Base-by-base conservation (phyloP, 148 eudicot genomes). In the Rhododendron simsii region DNA sequence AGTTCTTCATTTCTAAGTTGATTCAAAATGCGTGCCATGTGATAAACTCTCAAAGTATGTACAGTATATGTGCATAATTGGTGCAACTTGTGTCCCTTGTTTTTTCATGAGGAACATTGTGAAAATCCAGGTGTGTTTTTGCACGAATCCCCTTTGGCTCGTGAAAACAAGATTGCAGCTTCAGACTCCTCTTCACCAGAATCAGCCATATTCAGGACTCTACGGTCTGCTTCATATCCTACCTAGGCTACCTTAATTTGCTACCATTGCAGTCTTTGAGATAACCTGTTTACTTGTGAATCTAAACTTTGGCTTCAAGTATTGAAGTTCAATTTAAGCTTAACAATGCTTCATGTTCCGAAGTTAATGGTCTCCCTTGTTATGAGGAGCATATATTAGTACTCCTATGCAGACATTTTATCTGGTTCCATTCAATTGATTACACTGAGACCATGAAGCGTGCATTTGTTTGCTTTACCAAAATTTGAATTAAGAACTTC, bases 161-260 rank as follows among this genome's bases (percentile, higher is more conserved):
- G 93, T 98, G 77, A 98, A 98, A 92, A 98, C 99, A 83, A 98
- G 99, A 92, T 91, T 98, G 90, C 99, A 98, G 91, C 99, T 98
- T 87, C 99, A 98, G 90, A 95, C 93, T 90, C 99, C 98, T 88
- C 96, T 92, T 90, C 90, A 91, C 89, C 96, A 92, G 78, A 89
- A 89, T 83, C 98, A 85, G 51, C 93, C 92, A 84, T 98, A 98
- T 93, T 86, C 98, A 87, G 98, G 99, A 67, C 89, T 98, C 80
- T 91, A 92, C 78, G 98, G 99, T 98, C 47, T 85, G 92, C 77
- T 83, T 86, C 87, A 71, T 69, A 85, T 87, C 88, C 84, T 81
- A 44, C n/a, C n/a, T n/a, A n/a, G n/a, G n/a, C n/a, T n/a, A n/a
- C 30, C 15, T 33, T 75, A 16, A 83, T 67, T 33, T 85, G 59